These are phyloP conservation scores for Ephemerocybe angulata DNA, from an alignment of 768 basidiomycete genomes.

Conservation along the genomic window DNA sequence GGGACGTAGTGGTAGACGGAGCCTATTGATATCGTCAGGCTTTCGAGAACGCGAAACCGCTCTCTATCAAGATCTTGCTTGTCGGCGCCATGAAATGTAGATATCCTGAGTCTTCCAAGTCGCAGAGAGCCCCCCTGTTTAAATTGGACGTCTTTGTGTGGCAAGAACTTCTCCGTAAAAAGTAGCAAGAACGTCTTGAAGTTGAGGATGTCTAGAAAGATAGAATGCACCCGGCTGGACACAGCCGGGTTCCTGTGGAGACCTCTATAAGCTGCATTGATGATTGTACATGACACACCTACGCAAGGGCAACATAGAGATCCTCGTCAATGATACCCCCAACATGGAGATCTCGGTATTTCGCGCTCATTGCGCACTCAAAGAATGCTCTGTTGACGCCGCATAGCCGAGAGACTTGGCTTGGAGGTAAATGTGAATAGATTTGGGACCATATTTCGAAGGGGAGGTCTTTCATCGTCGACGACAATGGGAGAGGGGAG, in stretches of 20 bases:
- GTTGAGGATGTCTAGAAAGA: conserved; percentile 1
- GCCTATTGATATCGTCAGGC: background rate
- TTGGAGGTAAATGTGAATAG: conserved; percentile 8
- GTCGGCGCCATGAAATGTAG: no score
- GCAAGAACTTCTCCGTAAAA: background rate
- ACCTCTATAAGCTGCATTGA: background rate
- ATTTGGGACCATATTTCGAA: conserved; percentile 20
- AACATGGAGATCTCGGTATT: conserved; percentile 12
- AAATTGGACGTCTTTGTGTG: no score
- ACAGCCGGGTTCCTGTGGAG: background rate
- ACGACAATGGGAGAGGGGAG: no score
- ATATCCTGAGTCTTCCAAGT: no score
- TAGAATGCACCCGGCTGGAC: background rate
- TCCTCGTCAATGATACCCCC: background rate
- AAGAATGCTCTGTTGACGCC: conserved; percentile 15
- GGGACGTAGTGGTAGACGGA: background rate
- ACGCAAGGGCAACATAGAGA: background rate
- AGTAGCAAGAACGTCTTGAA: conserved; percentile 1
- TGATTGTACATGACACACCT: background rate
- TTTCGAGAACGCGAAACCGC: background rate
- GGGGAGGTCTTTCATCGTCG: conserved; percentile 9
- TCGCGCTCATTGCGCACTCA: conserved; percentile 18
- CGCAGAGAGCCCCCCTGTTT: no score
- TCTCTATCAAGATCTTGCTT: no score
- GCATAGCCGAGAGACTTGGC: conserved; percentile 10